Conservation (phyloP, 441 rosid species). For the Mallotus japonicus region DNA sequence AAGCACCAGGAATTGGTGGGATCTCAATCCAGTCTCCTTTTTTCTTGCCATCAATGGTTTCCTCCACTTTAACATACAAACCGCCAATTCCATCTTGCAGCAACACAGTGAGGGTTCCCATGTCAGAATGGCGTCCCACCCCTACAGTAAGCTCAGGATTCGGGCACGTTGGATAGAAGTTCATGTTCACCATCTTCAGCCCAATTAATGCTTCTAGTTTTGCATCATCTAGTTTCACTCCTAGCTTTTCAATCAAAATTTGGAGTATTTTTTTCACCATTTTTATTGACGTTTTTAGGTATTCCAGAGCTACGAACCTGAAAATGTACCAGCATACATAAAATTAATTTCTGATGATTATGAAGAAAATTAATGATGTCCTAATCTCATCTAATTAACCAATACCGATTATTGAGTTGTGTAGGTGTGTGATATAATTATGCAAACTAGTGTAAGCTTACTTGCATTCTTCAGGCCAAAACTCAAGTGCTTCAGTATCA, state of each 20-base stretch:
- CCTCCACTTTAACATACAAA: slow-evolving; percentile 48
- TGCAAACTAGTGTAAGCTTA: slow-evolving; percentile 6
- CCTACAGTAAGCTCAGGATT: slow-evolving; percentile 60
- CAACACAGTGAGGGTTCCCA: slow-evolving; percentile 47
- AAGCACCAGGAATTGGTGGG: slow-evolving; percentile 45
- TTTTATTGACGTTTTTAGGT: slow-evolving; percentile 36
- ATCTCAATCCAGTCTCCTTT: slow-evolving; percentile 51
- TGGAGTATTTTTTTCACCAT: slow-evolving; percentile 43
- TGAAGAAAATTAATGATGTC: no score
- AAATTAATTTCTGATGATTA: no score
- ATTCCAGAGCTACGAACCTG: slow-evolving; percentile 50
- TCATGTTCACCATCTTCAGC: slow-evolving; percentile 54
- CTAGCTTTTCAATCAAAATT: slow-evolving; percentile 41
- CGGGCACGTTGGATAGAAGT: slow-evolving; percentile 60
- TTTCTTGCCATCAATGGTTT: slow-evolving; percentile 20
- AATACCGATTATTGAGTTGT: no score
- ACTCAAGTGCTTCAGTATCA: slow-evolving; percentile 52
- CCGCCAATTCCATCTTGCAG: slow-evolving; percentile 66
- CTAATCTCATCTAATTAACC: no score
- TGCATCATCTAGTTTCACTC: slow-evolving; percentile 37
- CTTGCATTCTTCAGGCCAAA: slow-evolving; percentile 57
- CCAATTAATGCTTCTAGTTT: slow-evolving; percentile 40
- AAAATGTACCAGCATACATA: no score
- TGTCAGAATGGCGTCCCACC: slow-evolving; percentile 59
- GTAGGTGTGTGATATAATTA: no score